These are phyloP conservation scores for Collybia sordida DNA, from an alignment of 768 basidiomycete genomes.

Conservation along the genomic window DNA sequence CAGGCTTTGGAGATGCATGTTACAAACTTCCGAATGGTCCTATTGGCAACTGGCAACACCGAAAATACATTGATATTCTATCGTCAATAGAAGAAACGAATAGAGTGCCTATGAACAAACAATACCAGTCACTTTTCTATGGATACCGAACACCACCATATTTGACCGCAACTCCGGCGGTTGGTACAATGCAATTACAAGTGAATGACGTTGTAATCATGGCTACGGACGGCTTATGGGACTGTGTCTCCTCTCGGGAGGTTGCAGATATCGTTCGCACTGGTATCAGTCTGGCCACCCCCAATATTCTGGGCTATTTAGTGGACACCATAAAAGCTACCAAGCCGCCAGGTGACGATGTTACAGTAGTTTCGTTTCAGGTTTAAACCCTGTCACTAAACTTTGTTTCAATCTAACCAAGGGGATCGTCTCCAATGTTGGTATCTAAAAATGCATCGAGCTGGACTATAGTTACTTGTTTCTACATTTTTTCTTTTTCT, in stretches of 20 bases:
- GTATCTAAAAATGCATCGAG: too few species aligned
- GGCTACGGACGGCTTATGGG: conserved; percentile 59
- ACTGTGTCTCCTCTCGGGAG: conserved; percentile 47
- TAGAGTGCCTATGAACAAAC: conserved; percentile 33
- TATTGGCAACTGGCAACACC: conserved; percentile 27
- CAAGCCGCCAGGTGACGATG: conserved; percentile 31
- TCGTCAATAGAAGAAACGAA: conserved; percentile 29
- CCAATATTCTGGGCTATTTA: conserved; percentile 28
- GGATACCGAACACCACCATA: conserved; percentile 61
- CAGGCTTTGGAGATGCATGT: conserved; percentile 39
- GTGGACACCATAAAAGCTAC: conserved; percentile 21
- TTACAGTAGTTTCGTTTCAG: conserved; percentile 30
- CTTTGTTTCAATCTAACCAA: too few species aligned
- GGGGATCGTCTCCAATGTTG: too few species aligned
- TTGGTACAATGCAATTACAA: conserved; percentile 34
- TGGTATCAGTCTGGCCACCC: conserved; percentile 17
- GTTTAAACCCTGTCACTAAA: neutral
- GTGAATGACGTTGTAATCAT: conserved; percentile 45
- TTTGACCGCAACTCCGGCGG: conserved; percentile 50
- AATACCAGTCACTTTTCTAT: conserved; percentile 34
- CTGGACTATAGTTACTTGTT: too few species aligned
- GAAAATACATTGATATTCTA: conserved; percentile 31
- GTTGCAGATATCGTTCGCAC: conserved; percentile 39
- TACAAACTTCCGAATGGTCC: conserved; percentile 33
- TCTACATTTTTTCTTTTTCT: too few species aligned